A percentile compares a stretch with the other conserved stretches of the same genome.
Conservation (phyloP, 805 yeast genomes). For the Cyberlindnera japonica region DNA sequence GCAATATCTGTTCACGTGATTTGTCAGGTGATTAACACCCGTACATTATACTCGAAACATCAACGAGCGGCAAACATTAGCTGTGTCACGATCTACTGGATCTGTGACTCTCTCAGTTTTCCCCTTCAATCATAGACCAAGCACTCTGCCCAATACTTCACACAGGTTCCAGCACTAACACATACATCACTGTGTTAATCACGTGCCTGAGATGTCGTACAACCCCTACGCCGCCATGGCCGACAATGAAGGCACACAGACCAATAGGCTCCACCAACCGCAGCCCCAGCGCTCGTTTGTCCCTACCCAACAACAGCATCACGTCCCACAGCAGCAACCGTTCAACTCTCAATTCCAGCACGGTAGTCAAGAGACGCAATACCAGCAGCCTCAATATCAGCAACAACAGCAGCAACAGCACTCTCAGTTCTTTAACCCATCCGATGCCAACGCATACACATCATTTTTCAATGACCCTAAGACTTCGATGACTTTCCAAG, state of each 20-base stretch:
- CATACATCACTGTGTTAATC: too few species aligned
- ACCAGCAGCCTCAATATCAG: slow-evolving; percentile 17
- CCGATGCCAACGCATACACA: background rate
- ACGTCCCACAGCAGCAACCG: background rate
- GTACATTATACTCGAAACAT: background rate
- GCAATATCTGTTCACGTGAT: too few species aligned
- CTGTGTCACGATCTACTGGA: too few species aligned
- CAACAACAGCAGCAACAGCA: slow-evolving; percentile 26
- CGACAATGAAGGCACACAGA: slow-evolving; percentile 18
- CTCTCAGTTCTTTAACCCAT: slow-evolving; percentile 13
- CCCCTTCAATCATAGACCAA: too few species aligned
- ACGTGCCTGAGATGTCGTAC: too few species aligned
- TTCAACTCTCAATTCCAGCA: background rate
- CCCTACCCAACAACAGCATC: slow-evolving; percentile 15
- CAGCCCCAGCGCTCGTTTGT: slow-evolving; percentile 25
- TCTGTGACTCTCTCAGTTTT: too few species aligned
- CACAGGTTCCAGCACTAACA: background rate
- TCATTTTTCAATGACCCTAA: slow-evolving; percentile 71
- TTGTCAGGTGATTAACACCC: too few species aligned
- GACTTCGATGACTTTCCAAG: slow-evolving; percentile 79
- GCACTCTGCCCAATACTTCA: too few species aligned
- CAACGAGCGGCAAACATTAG: too few species aligned
- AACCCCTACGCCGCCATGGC: slow-evolving; percentile 42
- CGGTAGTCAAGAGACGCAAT: slow-evolving; percentile 6
- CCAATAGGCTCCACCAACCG: slow-evolving; percentile 23